Evolutionary conservation across 208 protist genomes (phyloP).

Genomic region (Acanthamoeba castellanii): DNA sequence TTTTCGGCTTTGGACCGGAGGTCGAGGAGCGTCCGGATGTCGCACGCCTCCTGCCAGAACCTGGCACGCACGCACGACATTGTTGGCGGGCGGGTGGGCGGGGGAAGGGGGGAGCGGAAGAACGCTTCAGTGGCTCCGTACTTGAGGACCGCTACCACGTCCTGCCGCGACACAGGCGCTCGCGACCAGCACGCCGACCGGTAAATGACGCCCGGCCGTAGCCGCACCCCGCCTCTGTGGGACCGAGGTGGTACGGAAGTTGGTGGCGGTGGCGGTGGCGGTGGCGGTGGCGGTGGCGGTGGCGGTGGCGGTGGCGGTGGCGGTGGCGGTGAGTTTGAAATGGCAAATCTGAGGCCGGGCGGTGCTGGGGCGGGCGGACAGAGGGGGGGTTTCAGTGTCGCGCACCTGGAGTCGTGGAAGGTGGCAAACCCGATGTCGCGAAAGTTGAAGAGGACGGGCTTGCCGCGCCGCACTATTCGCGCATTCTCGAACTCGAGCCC

Average conservation of each 20-base stretch:
- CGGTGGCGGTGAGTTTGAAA: no score
- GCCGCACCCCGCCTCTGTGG: neutral
- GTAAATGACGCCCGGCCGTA: conserved; percentile 15
- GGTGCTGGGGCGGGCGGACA: neutral
- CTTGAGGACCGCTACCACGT: neutral
- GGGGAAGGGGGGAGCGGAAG: neutral
- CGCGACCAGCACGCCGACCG: conserved; percentile 10
- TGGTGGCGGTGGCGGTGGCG: no score
- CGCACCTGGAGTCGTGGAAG: neutral
- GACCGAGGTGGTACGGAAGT: no score
- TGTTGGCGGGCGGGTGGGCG: neutral
- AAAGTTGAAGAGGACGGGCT: conserved; percentile 58
- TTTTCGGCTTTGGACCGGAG: conserved; percentile 23
- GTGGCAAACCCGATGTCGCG: conserved; percentile 6
- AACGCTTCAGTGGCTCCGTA: neutral
- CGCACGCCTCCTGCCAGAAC: conserved; percentile 18
- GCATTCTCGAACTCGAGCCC: conserved; percentile 44
- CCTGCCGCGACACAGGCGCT: neutral
- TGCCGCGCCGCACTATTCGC: neutral
- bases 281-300: no score
- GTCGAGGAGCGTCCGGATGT: conserved; percentile 50
- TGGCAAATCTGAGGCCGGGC: no score
- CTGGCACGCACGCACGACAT: neutral
- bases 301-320: no score
- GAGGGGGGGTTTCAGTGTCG: neutral